phyloP scores from a whole-genome alignment of 768 basidiomycete genomes.

The Podaxis rugospora region DNA sequence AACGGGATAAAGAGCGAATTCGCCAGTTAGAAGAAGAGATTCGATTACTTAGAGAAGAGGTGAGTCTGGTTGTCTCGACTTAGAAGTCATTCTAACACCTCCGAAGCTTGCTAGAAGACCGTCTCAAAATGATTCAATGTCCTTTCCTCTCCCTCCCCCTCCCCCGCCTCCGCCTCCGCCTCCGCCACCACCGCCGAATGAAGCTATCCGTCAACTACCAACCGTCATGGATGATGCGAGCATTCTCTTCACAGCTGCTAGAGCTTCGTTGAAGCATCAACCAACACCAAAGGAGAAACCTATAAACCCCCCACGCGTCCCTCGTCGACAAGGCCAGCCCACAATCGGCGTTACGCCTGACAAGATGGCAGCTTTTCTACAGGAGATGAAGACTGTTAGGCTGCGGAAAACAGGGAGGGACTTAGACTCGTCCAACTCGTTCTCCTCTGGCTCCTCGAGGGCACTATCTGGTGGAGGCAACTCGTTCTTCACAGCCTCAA shows the following conservation, averaged over 20 bases:
- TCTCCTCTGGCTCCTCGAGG: conserved; percentile 8
- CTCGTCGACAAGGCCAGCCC: conserved; percentile 52
- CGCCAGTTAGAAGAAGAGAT: conserved; percentile 65
- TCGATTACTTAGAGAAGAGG: conserved; percentile 52
- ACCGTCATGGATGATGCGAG: conserved; percentile 21
- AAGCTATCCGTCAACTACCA: conserved; percentile 30
- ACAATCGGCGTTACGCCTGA: conserved; percentile 73
- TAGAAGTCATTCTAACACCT: neutral
- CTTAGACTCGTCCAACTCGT: conserved; percentile 11
- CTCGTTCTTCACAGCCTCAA: neutral
- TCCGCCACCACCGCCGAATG: conserved; percentile 36
- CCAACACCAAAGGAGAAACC: conserved; percentile 59
- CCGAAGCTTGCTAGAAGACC: conserved; percentile 43
- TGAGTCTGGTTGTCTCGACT: conserved; percentile 17
- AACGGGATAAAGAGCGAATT: conserved; percentile 60
- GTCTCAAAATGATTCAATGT: conserved; percentile 12
- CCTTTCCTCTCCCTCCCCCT: conserved; percentile 27
- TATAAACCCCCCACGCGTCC: conserved; percentile 44
- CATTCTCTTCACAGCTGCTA: conserved; percentile 49
- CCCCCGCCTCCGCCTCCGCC: conserved; percentile 45
- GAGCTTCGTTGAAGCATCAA: conserved; percentile 62
- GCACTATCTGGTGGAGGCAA: neutral
- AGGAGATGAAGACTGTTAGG: conserved; percentile 73
- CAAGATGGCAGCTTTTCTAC: conserved; percentile 80
- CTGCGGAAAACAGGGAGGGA: conserved; percentile 47